Percentiles rank a stretch among this genome's conserved stretches.
These are phyloP conservation scores for Juglanconis juglandina DNA, from an alignment of 2,329 filamentous ascomycete genomes.

Conservation along the genomic window DNA sequence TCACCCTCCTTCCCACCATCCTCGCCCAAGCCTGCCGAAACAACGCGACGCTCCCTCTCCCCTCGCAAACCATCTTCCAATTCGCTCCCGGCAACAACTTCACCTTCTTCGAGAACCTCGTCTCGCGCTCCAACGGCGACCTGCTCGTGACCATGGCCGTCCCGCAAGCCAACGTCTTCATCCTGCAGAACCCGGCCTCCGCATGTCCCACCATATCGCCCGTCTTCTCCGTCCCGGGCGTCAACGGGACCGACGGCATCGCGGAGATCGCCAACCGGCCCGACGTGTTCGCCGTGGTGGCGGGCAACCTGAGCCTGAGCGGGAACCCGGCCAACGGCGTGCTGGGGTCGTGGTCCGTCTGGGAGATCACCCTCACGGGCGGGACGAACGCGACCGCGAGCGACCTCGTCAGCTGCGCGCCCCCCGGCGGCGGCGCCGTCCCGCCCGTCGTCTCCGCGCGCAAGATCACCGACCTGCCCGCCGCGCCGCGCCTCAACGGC, in stretches of 20 bases:
- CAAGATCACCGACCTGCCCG: constrained; percentile 20
- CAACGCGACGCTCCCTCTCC: constrained; percentile 6
- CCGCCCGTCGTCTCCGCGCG: constrained; percentile 1
- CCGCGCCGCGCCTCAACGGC: constrained; percentile 24
- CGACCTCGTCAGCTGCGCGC: neutral
- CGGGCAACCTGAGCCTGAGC: constrained; percentile 15
- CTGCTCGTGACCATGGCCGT: constrained; percentile 29
- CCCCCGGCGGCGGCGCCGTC: neutral
- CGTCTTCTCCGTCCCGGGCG: constrained; percentile 27
- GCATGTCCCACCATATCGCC: constrained; percentile 21
- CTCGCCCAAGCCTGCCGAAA: neutral
- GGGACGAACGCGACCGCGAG: neutral
- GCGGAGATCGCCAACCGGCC: constrained; percentile 23
- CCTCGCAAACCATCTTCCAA: constrained; percentile 4
- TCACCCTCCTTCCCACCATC: neutral
- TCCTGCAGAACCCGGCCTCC: constrained; percentile 26
- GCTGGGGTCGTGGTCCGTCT: constrained; percentile 17
- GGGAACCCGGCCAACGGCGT: constrained; percentile 15
- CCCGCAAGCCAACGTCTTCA: constrained; percentile 27
- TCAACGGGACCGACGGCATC: constrained; percentile 29
- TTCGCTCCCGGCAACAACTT: constrained; percentile 1
- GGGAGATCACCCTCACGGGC: constrained; percentile 19
- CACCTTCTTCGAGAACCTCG: constrained; percentile 33
- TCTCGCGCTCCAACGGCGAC: constrained; percentile 29
- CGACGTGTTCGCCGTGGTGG: constrained; percentile 22